Base-by-base conservation (phyloP, 352 stramenopile genomes). In the Thraustotheca clavata region DNA sequence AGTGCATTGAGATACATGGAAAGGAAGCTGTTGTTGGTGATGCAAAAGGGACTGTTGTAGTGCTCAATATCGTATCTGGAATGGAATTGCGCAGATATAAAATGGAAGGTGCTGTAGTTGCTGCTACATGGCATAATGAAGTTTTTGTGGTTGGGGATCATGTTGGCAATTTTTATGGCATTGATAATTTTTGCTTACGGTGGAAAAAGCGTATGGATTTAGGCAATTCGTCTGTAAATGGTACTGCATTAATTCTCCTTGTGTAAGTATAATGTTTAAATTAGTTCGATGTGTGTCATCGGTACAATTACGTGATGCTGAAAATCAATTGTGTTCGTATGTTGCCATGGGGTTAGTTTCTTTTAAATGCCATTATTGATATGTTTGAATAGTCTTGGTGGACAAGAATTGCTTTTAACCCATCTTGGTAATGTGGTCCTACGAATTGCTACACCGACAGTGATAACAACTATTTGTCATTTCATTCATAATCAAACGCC, bases 181-280 rank as follows among this genome's bases (percentile, higher is more conserved):
- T 65, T 18, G 41, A 65, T 32, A 26, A 50, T 8, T 65, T 55
- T 33, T 11, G 47, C 14, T 16, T 40, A n/a, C 38, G 41, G 4
- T 65, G 57, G 57, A 65, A n/a, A 27, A 20, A 40, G 16, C 57
- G 57, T 33, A 55, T 54, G 57, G 57, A 65, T 35, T 46, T 65
- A 16, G 38, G n/a, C 22, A 6, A 24, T 5, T 29, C n/a, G 3
- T 11, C 43, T 11, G 11, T 3, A 7, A 24, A 24, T 31, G 43
- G 43, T 52, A 52, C 43, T 6, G 33, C 11, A 11, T 52, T 2
- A 2, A 52, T 2, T 11, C 9, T 31, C 2, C 34, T 31, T 31
- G 18, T 31, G 39, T 47, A 24, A n/a, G 26, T 31, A 32, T 29
- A 29, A 24, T 4, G 31, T 1, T 34, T 32, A 33, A 18, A 20